Percentiles rank a stretch among this genome's conserved stretches.
phyloP scores from a whole-genome alignment of 2,329 filamentous ascomycete species.

The Exserohilum turcica region DNA sequence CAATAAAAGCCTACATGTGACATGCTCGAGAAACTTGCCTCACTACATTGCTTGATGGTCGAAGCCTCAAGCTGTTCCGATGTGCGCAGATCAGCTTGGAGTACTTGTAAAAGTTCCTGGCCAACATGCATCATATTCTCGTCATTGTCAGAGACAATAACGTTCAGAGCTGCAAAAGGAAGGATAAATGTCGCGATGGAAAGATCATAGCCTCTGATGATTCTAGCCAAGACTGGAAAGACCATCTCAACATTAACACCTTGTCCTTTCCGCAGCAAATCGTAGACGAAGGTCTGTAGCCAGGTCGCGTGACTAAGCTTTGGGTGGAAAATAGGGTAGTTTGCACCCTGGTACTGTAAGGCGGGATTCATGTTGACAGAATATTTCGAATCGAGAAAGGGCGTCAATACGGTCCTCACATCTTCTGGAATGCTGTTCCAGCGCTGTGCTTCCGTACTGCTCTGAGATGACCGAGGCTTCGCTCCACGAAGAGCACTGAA shows the following conservation, averaged over 20 bases:
- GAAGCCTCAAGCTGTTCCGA: conserved; percentile 67
- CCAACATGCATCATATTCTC: conserved; percentile 68
- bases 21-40: conserved; percentile 63
- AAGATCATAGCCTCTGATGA: conserved; percentile 84
- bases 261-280: conserved; percentile 79
- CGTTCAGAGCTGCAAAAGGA: conserved; percentile 83
- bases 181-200: conserved; percentile 86
- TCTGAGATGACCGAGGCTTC: conserved; percentile 59
- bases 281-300: conserved; percentile 79
- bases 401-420: conserved; percentile 80
- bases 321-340: conserved; percentile 78
- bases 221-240: conserved; percentile 79
- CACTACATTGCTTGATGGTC: conserved; percentile 81
- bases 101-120: conserved; percentile 74
- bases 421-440: conserved; percentile 80
- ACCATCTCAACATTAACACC: conserved; percentile 75
- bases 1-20: conserved; percentile 15
- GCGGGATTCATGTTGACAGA: conserved; percentile 59
- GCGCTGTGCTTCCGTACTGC: conserved; percentile 67
- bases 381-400: conserved; percentile 86
- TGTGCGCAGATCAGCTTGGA: conserved; percentile 66
- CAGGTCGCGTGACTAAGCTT: conserved; percentile 76
- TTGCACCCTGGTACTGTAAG: conserved; percentile 31
- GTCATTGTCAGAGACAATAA: conserved; percentile 74
- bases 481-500: conserved; percentile 64